These are phyloP conservation scores for Aristolochia californica DNA, from an alignment of 164 flowering plant species.

Conservation along the genomic window DNA sequence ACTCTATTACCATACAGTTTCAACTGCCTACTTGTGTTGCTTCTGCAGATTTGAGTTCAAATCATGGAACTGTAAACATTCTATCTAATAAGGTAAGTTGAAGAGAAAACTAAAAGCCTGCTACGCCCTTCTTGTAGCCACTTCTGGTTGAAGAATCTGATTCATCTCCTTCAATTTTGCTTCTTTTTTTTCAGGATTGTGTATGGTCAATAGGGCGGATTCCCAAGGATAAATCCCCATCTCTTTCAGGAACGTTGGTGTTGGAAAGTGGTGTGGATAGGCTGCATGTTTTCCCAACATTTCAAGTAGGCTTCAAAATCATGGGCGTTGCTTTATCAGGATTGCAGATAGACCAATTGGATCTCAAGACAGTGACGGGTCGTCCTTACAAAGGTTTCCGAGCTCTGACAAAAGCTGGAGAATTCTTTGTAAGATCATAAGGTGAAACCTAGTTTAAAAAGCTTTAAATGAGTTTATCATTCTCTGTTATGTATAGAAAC, in stretches of 20 bases:
- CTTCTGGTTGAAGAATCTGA: too few relatives aligned
- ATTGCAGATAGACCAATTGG: constrained; percentile 66
- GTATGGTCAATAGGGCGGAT: constrained; percentile 82
- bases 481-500: too few relatives aligned
- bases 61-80: constrained; percentile 83
- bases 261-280: constrained; percentile 62
- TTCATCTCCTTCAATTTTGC: too few relatives aligned
- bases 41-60: constrained; percentile 71
- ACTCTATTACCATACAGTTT: constrained; percentile 59
- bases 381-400: constrained; percentile 87
- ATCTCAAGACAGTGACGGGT: constrained; percentile 44
- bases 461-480: too few relatives aligned
- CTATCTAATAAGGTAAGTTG: constrained; percentile 91
- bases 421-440: constrained; percentile 68
- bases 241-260: constrained; percentile 66
- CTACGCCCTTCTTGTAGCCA: not conserved
- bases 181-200: constrained; percentile 47
- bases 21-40: constrained; percentile 66
- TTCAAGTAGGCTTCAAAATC: constrained; percentile 68
- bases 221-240: constrained; percentile 87
- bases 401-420: constrained; percentile 76
- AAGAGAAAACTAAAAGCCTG: not conserved
- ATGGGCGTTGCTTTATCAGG: constrained; percentile 95
- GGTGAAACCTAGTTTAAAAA: too few relatives aligned
- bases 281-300: constrained; percentile 71